phyloP scores from a whole-genome alignment of 139 green algal species.

The Chlorella sorokiniana region DNA sequence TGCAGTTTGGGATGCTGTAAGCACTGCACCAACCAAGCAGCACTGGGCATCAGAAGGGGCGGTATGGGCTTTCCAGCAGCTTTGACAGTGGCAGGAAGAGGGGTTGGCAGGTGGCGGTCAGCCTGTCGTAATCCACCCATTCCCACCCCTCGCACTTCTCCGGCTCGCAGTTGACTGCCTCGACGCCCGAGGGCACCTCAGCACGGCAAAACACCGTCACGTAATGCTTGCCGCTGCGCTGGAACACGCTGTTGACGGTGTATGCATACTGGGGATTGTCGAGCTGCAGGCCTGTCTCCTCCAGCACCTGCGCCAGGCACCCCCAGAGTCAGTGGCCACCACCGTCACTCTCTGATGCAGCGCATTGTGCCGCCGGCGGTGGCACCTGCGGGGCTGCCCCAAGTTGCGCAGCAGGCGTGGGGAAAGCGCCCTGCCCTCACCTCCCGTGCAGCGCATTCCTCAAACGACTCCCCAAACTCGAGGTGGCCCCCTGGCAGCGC shows the following conservation, averaged over 20 bases:
- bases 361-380: too few relatives aligned
- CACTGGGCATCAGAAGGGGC: not conserved
- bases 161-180: constrained; percentile 26
- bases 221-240: constrained; percentile 45
- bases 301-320: constrained; percentile 17
- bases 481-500: constrained; percentile 69
- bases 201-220: constrained; percentile 63
- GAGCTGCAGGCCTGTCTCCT: constrained; percentile 52
- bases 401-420: not conserved
- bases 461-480: constrained; percentile 59
- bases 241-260: constrained; percentile 47
- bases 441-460: constrained; percentile 59
- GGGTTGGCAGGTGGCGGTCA: constrained; percentile 11
- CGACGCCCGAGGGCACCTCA: constrained; percentile 26
- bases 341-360: too few relatives aligned
- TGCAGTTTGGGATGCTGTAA: too few relatives aligned
- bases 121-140: constrained; percentile 22
- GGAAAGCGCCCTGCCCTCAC: not conserved
- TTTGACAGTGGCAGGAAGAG: constrained; percentile 38
- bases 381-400: too few relatives aligned
- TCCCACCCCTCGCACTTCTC: constrained; percentile 41
- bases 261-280: constrained; percentile 24
- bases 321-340: not conserved
- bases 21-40: too few relatives aligned
- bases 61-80: constrained; percentile 27